Evolutionary conservation across 192 early-diverging fungal genomes (phyloP), one percentile per base, ranked within the genome.

Genomic region (Linnemannia hyalina): DNA sequence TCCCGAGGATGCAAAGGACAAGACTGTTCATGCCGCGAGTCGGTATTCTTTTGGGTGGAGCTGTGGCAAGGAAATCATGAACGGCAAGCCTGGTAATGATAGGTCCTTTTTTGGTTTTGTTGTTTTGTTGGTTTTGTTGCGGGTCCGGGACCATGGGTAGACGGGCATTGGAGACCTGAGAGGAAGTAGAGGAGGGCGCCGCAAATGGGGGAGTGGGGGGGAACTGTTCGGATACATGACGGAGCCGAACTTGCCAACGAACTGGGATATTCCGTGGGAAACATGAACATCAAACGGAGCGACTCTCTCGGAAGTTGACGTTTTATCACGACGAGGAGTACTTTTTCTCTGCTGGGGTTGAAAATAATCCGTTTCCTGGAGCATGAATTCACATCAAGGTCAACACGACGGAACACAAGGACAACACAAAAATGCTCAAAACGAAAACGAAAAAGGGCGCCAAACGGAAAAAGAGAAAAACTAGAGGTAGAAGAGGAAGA

Each of bases 41-140:
- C 74, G 88, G n/a, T 95, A 92, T 73, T 83, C 77, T n/a, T 93
- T 93, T 82, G 94, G 94, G 16, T 95, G 94, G 94, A 91, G 90
- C 40, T 93, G 93, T 83, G 94, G 94, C 36, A 94, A 93, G 65
- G 94, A 94, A 77, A 82, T 91, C 38, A 91, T 94, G 87, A 93
- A 94, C 54, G 93, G 93, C 60, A 91, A 91, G 73, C 91, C 91
- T 57, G 94, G 94, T 89, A 75, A n/a, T 23, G 29, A 10, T 32
- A 60, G 6, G 6, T n/a, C 6, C 20, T 23, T 55, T 55, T 60
- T 29, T 26, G 3, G n/a, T 23, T 60, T 6, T 60, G 26, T 23
- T 54, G 3, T 54, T 6, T 54, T 54, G 15, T 23, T 54, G 11
- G 11, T 16, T 54, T 22, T 54, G 52, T 54, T 54, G 52, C 38